A percentile compares a stretch with the other conserved stretches of the same genome.
phyloP scores from a whole-genome alignment of 768 basidiomycete species.

The Psilocybe subaeruginosa region DNA sequence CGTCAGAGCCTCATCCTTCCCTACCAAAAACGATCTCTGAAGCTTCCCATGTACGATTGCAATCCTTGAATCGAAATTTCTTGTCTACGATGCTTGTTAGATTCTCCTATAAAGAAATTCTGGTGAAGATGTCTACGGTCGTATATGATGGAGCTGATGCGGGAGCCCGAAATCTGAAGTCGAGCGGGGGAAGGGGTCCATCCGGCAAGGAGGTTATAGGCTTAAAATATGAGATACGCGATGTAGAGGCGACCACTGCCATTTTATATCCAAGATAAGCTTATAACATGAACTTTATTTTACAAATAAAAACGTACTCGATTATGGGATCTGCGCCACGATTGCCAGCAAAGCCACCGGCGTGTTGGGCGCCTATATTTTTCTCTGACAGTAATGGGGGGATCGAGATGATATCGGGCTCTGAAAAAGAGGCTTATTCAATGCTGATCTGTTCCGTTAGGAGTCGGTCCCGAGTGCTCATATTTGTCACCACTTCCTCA shows the following conservation, averaged over 20 bases:
- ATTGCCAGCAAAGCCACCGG: background rate
- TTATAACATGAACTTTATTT: background rate
- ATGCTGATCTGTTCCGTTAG: no score
- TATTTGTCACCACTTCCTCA: background rate
- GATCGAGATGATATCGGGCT: background rate
- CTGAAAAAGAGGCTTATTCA: no score
- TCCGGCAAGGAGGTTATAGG: background rate
- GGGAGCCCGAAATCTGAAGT: background rate
- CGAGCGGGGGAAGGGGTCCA: background rate
- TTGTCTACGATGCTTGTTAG: background rate
- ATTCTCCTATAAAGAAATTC: background rate
- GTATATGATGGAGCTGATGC: background rate
- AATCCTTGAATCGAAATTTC: background rate
- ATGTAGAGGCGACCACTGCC: no score
- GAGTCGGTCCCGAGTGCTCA: no score
- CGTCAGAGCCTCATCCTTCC: background rate
- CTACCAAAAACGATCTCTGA: background rate
- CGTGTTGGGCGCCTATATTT: background rate
- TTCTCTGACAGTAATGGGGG: background rate
- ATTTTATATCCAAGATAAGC: background rate
- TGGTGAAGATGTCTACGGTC: background rate
- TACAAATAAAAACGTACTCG: background rate
- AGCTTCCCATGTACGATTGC: background rate
- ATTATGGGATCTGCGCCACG: background rate
- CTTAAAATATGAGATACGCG: background rate